Base-by-base conservation (phyloP, 2,329 filamentous ascomycete genomes). In the Dryadomyces quercus-mongolicae region DNA sequence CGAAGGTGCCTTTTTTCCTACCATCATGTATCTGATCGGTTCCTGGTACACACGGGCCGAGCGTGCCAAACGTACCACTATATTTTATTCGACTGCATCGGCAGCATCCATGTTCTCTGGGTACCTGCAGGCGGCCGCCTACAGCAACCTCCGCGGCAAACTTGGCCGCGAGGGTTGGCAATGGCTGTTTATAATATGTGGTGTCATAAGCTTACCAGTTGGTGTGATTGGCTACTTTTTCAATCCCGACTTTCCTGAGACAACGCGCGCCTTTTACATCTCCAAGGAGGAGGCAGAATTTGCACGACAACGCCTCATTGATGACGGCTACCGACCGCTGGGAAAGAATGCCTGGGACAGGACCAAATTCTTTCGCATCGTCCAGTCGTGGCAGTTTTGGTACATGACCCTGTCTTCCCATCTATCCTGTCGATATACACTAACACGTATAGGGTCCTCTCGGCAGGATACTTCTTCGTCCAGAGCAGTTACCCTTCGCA, bases 21-120 rank as follows among this genome's bases (percentile, higher is more conserved):
- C 76, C 31, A 71, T 79, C 47, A 69, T 71, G 56, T 72, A 71
- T 54, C 67, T 72, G 49, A 65, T 73, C 7, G 69, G 70, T 5
- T 67, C 76, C 0, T 85, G 81, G 81, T 84, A 83, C 59, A 82
- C 74, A 0, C 71, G 73, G 20, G 68, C 70, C 13, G 81, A 84
- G 57, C 70, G 85, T 0, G 80, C 78, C 0, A 84, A 84, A 62
- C 72, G 82, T 2, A 78, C 73, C 3, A 80, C 77, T 40, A 77
- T 85, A 51, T 85, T 84, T 61, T 81, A 78, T 0, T 72, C 76
- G 0, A 80, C 77, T 10, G 80, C 78, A 1, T 68, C 82, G 2
- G 77, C 76, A 76, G 57, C 51, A 16, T 34, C 46, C 53, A 65
- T 67, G 63, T 58, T 67, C 25, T 63, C 60, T 25, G 65, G 65